Conservation (phyloP, 179 eudicot species). For the Sideroxylon spinosum region DNA sequence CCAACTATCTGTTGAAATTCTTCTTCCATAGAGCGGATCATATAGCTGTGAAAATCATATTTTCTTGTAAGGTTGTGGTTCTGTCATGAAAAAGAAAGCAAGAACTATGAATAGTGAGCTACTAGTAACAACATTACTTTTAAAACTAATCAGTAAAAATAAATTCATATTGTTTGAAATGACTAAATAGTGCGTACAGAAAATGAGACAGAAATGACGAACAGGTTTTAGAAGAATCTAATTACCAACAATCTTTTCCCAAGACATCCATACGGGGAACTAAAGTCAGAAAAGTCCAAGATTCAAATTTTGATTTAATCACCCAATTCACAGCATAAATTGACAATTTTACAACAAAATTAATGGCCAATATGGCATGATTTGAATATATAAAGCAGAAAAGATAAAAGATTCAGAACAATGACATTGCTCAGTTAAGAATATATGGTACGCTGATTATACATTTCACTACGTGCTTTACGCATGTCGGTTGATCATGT, state of each 20-base stretch:
- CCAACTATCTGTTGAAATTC: constrained; percentile 96
- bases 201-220: background rate
- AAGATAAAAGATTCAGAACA: too few species aligned
- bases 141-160: background rate
- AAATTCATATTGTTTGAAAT: background rate
- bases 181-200: background rate
- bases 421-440: too few species aligned
- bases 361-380: too few species aligned
- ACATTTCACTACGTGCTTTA: too few species aligned
- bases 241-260: background rate
- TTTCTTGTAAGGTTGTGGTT: constrained; percentile 81
- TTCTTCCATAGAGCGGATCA: constrained; percentile 98
- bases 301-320: background rate
- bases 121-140: background rate
- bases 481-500: too few species aligned
- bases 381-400: too few species aligned
- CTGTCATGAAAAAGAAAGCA: constrained; percentile 53
- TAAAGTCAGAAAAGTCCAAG: background rate
- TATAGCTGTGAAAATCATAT: constrained; percentile 98
- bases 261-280: background rate
- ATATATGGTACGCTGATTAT: too few species aligned
- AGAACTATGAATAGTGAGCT: constrained; percentile 15
- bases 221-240: background rate
- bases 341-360: too few species aligned
- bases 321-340: too few species aligned